Conservation (phyloP, 2,329 filamentous ascomycete genomes). For the Emydomyces testavorans region DNA sequence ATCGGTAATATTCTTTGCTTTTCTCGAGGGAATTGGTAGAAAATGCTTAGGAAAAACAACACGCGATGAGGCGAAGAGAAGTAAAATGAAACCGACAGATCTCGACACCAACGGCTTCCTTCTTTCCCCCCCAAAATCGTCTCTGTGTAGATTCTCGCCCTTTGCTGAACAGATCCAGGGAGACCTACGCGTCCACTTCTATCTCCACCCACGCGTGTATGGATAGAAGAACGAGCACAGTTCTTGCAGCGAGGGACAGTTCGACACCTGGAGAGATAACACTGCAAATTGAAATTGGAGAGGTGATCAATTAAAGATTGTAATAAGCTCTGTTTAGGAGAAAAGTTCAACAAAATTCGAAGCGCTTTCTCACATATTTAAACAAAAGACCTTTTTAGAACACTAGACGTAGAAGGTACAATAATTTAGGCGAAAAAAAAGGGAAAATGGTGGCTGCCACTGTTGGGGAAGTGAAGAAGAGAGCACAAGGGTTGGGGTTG, state of each 20-base stretch:
- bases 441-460: neutral
- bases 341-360: neutral
- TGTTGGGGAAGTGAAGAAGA: conserved; percentile 7
- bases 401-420: neutral
- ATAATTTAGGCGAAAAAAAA: neutral
- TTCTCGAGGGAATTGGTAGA: neutral
- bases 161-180: neutral
- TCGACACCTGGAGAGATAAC: neutral
- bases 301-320: neutral
- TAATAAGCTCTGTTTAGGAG: neutral
- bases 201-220: neutral
- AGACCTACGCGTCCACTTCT: neutral
- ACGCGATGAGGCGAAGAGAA: neutral
- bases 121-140: neutral
- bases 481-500: neutral
- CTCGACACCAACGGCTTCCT: neutral
- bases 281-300: neutral
- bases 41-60: neutral
- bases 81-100: neutral
- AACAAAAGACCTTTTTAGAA: neutral
- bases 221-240: neutral
- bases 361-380: neutral
- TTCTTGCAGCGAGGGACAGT: neutral
- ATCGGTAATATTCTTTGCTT: conserved; percentile 5
- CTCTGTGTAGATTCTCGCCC: neutral